These are phyloP conservation scores for Voacanga thouarsii DNA, from an alignment of 257 asterid species.

Conservation along the genomic window DNA sequence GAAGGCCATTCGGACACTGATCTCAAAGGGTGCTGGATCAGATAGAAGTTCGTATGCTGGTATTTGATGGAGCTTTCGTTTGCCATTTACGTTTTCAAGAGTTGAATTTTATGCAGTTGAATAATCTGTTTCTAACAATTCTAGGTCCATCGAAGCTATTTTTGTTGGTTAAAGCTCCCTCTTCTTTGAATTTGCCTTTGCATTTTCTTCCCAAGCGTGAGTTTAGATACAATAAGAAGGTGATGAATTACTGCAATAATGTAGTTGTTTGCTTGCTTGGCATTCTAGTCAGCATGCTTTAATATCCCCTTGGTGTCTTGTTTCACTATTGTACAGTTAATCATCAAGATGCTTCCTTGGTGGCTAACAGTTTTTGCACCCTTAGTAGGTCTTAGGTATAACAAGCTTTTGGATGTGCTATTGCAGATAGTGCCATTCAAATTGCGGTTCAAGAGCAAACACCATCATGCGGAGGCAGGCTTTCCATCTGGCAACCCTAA, in stretches of 20 bases:
- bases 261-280: not conserved
- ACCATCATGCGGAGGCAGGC: conserved; percentile 29
- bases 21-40: conserved; percentile 89
- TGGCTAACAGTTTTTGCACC: not conserved
- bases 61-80: conserved; percentile 17
- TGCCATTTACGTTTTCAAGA: not conserved
- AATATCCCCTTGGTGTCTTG: not conserved
- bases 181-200: conserved; percentile 54
- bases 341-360: not conserved
- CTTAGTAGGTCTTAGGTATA: not conserved
- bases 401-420: conserved; percentile 4
- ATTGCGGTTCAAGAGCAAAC: conserved; percentile 63
- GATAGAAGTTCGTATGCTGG: conserved; percentile 51
- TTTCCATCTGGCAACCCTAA: conserved; percentile 31
- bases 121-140: conserved; percentile 15
- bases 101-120: not conserved
- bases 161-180: conserved; percentile 82
- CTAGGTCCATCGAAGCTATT: conserved; percentile 82
- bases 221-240: conserved; percentile 71
- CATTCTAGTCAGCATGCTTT: not conserved
- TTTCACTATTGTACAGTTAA: not conserved
- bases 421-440: conserved; percentile 66
- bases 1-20: conserved; percentile 80
- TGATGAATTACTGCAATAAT: conserved; percentile 9
- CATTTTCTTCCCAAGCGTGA: conserved; percentile 96